phyloP scores from a whole-genome alignment of 495 filamentous ascomycete species.

The Bacidia gigantensis region DNA sequence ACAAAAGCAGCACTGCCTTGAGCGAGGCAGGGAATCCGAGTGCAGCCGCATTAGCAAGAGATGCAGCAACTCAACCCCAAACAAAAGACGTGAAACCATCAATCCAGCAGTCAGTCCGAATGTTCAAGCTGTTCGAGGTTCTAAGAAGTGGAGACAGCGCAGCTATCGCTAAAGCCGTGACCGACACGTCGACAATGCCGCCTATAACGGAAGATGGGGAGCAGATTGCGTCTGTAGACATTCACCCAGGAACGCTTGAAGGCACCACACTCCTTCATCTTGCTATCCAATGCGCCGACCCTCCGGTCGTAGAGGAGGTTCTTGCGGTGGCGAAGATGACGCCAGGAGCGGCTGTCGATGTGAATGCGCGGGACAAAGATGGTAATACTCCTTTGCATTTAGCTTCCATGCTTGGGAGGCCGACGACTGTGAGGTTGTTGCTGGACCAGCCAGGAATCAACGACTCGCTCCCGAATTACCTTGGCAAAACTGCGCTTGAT shows the following conservation, averaged over 20 bases:
- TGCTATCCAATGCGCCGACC: constrained; percentile 92
- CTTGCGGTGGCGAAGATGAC: constrained; percentile 52
- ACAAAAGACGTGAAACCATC: constrained; percentile 33
- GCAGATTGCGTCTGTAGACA: constrained; percentile 30
- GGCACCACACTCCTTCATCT: constrained; percentile 84
- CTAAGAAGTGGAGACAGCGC: constrained; percentile 80
- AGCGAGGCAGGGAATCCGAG: constrained; percentile 21
- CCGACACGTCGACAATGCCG: constrained; percentile 36
- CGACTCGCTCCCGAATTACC: constrained; percentile 80
- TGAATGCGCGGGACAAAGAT: constrained; percentile 82
- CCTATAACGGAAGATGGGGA: constrained; percentile 33
- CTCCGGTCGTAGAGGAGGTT: constrained; percentile 90
- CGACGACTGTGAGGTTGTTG: constrained; percentile 62
- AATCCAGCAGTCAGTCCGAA: constrained; percentile 85
- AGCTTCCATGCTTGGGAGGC: constrained; percentile 68
- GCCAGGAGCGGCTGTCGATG: constrained; percentile 45
- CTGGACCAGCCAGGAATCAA: constrained; percentile 71
- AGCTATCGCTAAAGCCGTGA: constrained; percentile 77
- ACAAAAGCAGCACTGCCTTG: constrained; percentile 5
- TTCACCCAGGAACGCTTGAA: constrained; percentile 37
- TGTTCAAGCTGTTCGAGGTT: constrained; percentile 87
- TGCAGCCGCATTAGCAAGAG: constrained; percentile 23
- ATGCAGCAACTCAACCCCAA: constrained; percentile 24
- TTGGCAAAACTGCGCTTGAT: constrained; percentile 76
- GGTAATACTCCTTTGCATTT: constrained; percentile 90